Percentiles rank a stretch among this genome's conserved stretches.
These are phyloP conservation scores for Monosporozyma aquatica DNA, from an alignment of 805 yeast species.

Conservation along the genomic window DNA sequence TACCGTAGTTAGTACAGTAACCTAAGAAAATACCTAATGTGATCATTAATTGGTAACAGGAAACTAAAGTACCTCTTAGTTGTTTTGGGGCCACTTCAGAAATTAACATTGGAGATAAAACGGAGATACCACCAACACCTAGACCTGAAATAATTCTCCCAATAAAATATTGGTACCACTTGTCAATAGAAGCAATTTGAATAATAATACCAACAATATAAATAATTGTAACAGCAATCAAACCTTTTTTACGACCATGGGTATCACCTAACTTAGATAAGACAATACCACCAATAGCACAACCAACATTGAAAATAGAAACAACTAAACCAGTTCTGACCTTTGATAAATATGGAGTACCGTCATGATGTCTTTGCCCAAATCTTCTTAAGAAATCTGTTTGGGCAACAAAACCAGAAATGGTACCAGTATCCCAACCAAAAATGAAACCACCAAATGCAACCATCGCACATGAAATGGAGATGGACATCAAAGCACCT, in stretches of 20 bases:
- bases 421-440: slow-evolving; percentile 78
- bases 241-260: slow-evolving; percentile 56
- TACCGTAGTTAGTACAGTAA: slow-evolving; percentile 66
- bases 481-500: slow-evolving; percentile 24
- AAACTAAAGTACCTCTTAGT: slow-evolving; percentile 65
- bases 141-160: slow-evolving; percentile 67
- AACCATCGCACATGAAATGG: slow-evolving; percentile 34
- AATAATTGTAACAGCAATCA: slow-evolving; percentile 49
- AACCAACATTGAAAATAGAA: slow-evolving; percentile 61
- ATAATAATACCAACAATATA: slow-evolving; percentile 61
- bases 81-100: slow-evolving; percentile 35
- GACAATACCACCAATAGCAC: slow-evolving; percentile 64
- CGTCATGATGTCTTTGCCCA: slow-evolving; percentile 16
- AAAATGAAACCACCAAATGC: slow-evolving; percentile 73
- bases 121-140: slow-evolving; percentile 71
- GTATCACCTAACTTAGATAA: slow-evolving; percentile 52
- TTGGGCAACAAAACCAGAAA: slow-evolving; percentile 58
- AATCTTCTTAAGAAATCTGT: slow-evolving; percentile 22
- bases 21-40: slow-evolving; percentile 73
- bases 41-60: slow-evolving; percentile 63
- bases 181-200: slow-evolving; percentile 47
- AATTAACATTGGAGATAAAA: slow-evolving; percentile 65
- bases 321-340: slow-evolving; percentile 24
- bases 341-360: slow-evolving; percentile 18
- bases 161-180: slow-evolving; percentile 65